Percentiles rank a stretch among this genome's conserved stretches.
These are phyloP conservation scores for Boletus reticuloceps DNA, from an alignment of 768 basidiomycete species.

Conservation along the genomic window DNA sequence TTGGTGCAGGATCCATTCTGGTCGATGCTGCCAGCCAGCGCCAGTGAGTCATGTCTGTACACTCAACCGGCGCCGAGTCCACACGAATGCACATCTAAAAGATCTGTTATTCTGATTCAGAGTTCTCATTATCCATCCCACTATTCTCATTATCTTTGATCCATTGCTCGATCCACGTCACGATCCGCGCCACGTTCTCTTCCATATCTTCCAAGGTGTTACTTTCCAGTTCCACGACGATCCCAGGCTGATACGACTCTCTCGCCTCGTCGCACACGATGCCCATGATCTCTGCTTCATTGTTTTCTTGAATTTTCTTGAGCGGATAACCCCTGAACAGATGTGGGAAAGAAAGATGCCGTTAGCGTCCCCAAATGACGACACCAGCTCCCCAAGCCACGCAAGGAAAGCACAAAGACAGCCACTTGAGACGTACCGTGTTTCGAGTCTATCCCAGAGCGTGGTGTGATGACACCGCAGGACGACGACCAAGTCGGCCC, in stretches of 20 bases:
- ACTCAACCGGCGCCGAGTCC: too few relatives aligned
- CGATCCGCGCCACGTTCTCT: slow-evolving; percentile 80
- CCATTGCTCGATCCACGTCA: slow-evolving; percentile 88
- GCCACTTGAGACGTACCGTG: slow-evolving; percentile 56
- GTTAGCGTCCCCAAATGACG: neutral
- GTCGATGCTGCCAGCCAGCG: too few relatives aligned
- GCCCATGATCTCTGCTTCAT: slow-evolving; percentile 97
- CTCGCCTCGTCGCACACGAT: slow-evolving; percentile 87
- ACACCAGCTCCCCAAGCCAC: too few relatives aligned
- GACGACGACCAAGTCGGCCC: slow-evolving; percentile 94
- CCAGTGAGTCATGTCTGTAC: too few relatives aligned
- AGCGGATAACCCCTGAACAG: slow-evolving; percentile 72
- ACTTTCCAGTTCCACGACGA: slow-evolving; percentile 82
- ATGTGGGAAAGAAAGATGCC: too few relatives aligned
- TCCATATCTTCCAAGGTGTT: slow-evolving; percentile 79
- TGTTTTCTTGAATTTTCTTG: slow-evolving; percentile 97
- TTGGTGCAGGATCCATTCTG: too few relatives aligned
- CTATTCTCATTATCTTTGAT: slow-evolving; percentile 19
- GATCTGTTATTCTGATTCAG: neutral
- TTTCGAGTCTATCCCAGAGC: slow-evolving; percentile 89
- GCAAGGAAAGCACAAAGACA: too few relatives aligned
- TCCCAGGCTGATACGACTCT: slow-evolving; percentile 79
- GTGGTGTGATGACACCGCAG: slow-evolving; percentile 83
- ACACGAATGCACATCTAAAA: too few relatives aligned
- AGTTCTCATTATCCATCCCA: neutral